These are phyloP conservation scores for Austroboletus festivus DNA, from an alignment of 768 basidiomycete genomes.

Conservation along the genomic window DNA sequence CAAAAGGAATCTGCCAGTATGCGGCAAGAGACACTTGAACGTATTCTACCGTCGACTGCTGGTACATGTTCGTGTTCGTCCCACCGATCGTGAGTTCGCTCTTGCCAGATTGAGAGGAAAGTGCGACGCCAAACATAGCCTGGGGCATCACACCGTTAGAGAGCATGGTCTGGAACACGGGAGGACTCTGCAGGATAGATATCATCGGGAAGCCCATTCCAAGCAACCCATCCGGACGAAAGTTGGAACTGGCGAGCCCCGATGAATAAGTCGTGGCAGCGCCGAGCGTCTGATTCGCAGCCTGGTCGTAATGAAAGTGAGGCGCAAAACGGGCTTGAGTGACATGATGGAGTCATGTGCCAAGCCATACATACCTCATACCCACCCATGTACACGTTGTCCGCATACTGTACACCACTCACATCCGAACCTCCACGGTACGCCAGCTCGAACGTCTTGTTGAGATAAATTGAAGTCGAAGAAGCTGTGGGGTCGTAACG, in stretches of 20 bases:
- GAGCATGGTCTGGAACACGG: slow-evolving; percentile 47
- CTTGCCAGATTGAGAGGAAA: slow-evolving; percentile 36
- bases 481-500: slow-evolving; percentile 29
- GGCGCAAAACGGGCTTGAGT: background rate
- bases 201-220: slow-evolving; percentile 42
- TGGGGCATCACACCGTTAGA: slow-evolving; percentile 31
- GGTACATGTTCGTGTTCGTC: slow-evolving; percentile 43
- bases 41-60: slow-evolving; percentile 40
- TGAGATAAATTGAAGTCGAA: slow-evolving; percentile 30
- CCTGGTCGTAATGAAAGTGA: slow-evolving; percentile 18
- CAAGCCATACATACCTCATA: slow-evolving; percentile 28
- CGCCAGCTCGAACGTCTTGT: slow-evolving; percentile 27
- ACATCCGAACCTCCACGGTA: slow-evolving; percentile 41
- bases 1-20: slow-evolving; percentile 39
- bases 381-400: slow-evolving; percentile 42
- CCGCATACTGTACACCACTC: slow-evolving; percentile 39
- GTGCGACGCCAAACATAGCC: slow-evolving; percentile 47
- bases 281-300: slow-evolving; percentile 41
- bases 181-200: slow-evolving; percentile 33
- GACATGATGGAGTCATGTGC: slow-evolving; percentile 9
- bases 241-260: slow-evolving; percentile 21
- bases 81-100: slow-evolving; percentile 61
- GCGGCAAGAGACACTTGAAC: slow-evolving; percentile 27
- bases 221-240: slow-evolving; percentile 41
- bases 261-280: slow-evolving; percentile 41